Base-by-base conservation (phyloP, 139 green algal species). In the Desmodesmus armatus region DNA sequence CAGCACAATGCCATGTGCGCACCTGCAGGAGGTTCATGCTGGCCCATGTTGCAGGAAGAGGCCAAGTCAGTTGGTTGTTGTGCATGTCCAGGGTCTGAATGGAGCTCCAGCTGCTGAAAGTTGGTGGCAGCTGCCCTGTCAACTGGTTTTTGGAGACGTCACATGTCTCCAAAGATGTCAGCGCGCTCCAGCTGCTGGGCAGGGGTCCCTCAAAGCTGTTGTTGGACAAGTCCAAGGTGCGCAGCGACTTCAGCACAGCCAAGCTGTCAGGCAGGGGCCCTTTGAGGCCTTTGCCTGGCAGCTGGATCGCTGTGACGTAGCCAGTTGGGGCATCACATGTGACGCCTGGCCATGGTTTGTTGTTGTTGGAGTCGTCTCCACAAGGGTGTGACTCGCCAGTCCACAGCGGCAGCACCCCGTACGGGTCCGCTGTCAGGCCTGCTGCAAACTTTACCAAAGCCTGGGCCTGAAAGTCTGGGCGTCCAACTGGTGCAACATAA, bases 21-120 rank as follows among this genome's bases (percentile, higher is more conserved):
- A 69, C 74, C 74, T 81, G 33, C 33, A 81, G 74, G 19, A 70
- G 74, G 33, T 69, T 81, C 49, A 81, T 37, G 23, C 74, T 35
- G 37, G 74, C 74, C 74, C 74, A 81, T 17, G 51, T 35, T 25
- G 21, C 49, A 25, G 74, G 74, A 23, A 81, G 51, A 21, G n/a
- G 74, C 0, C 74, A 49, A 27, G 49, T 69, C 0, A 81, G 51
- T 9, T 25, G 19, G 51, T 81, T 81, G 49, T 70, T 13, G 33
- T 81, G 74, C 19, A 81, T 49, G 19, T 81, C 74, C n/a, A 81
- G 49, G 19, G 31, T 65, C 49, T 81, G 74, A 17, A 81, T 23
- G 2, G 49, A 49, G 35, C 31, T n/a, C 33, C 49, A 81, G 6
- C 21, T n/a, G 6, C 44, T 67, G 33, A 31, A 81, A 2, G 35